A percentile compares a stretch with the other conserved stretches of the same genome.
Evolutionary conservation across 164 flowering plant genomes (phyloP).

Genomic region (Liriodendron chinense): DNA sequence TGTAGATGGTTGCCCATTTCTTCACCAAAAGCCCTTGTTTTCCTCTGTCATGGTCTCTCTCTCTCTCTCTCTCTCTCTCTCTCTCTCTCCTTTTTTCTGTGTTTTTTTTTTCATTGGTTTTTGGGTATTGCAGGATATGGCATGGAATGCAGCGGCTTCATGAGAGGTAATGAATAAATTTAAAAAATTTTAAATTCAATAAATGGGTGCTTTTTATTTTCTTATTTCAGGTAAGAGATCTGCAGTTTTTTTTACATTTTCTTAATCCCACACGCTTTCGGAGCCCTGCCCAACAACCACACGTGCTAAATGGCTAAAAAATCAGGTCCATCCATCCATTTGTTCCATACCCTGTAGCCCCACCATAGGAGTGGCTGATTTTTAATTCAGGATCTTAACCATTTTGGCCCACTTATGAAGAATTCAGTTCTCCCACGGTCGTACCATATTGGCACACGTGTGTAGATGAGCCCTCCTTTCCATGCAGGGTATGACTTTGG

Average conservation of each 20-base stretch:
- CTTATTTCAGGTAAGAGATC: neutral
- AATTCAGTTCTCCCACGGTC: too few species aligned
- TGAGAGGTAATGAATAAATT: constrained; percentile 65
- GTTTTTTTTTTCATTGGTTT: constrained; percentile 4
- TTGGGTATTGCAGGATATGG: constrained; percentile 79
- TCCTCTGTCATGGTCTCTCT: constrained; percentile 80
- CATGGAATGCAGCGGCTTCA: constrained; percentile 92
- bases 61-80: constrained; percentile 18
- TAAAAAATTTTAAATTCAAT: neutral
- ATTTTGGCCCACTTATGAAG: too few species aligned
- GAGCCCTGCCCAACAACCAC: too few species aligned
- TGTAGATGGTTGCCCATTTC: constrained; percentile 88
- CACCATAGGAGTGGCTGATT: too few species aligned
- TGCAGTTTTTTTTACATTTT: too few species aligned
- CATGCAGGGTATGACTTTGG: neutral
- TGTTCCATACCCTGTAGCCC: too few species aligned
- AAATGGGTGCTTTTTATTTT: neutral
- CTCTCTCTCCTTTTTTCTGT: constrained; percentile 12
- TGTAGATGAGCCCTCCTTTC: too few species aligned
- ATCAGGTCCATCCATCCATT: too few species aligned
- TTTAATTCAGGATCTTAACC: too few species aligned
- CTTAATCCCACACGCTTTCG: too few species aligned
- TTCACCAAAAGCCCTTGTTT: constrained; percentile 83
- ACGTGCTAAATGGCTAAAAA: too few species aligned
- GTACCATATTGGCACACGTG: too few species aligned